Base-by-base conservation (phyloP, 177 flowering plant species). In the Vitis hybrid region DNA sequence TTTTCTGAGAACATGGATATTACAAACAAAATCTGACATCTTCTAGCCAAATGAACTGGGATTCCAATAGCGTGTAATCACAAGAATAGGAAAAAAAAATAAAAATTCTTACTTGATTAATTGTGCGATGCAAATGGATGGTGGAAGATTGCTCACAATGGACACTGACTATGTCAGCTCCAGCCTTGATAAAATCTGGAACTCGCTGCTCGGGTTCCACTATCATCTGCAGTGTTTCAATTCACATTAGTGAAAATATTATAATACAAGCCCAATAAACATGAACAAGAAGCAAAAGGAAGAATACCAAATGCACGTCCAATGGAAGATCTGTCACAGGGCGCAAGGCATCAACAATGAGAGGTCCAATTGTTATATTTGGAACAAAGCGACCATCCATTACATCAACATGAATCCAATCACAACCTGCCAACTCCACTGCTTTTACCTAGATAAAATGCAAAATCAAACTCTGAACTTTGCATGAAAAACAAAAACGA, bases 361-460 rank as follows among this genome's bases (percentile, higher is more conserved):
- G 97, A 67, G 99, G 99, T 57, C 99, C 98, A 71, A 95, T 95
- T 57, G 99, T 93, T 67, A 95, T 95, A 77, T 94, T 93, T n/a
- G 99, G 99, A 75, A 95, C 99, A 83, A 94, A 95, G 28, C 97
- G 93, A 3, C 99, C 99, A 80, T 95, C 99, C 99, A 95, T 93
- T 17, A 95, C 98, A 87, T 95, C 99, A 59, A 95, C 97, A 88
- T 95, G 99, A 77, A 95, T 95, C 99, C 99, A 95, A 75, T 95
- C 99, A 82, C 98, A 95, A 19, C 99, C 99, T 49, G 98, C 99
- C 85, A 88, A 62, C 73, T 95, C 99, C 67, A 95, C 94, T 57
- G 99, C 99, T 93, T 95, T 95, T 22, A 95, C 98, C 99, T 95
- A 75, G 62, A 74, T 11, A 38, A 75, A 75, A 18, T 53, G 53